Evolutionary conservation across 2,329 filamentous ascomycete species (phyloP), one percentile per base, ranked within the genome.

Genomic region (Penicillium psychrosexuale): DNA sequence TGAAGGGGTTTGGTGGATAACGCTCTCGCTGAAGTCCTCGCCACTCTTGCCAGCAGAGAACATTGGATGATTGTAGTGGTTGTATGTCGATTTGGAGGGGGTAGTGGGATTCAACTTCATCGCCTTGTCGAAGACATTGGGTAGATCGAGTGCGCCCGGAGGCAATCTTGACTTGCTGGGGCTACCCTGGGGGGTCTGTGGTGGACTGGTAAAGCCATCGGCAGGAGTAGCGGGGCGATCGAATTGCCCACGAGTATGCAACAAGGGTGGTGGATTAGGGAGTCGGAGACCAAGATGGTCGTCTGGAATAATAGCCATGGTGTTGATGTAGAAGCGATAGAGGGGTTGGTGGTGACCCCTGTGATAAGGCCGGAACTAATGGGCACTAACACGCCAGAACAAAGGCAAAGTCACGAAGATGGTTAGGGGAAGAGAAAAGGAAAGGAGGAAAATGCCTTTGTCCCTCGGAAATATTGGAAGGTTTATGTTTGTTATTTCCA

Each of bases 51-150:
- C 69, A 6, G 74, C 71, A 3, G 77, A 74, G 40, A 74, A 70
- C 63, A 70, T 70, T 13, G 69, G 72, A 60, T 63, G 75, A 60
- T 70, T 72, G 65, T 66, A 73, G 22, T 63, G 75, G 61, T 71
- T 74, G 61, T 69, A 71, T 22, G 67, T 71, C 13, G 66, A 66
- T 61, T 78, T 79, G 37, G 71, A 72, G 3, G 77, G 76, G 13
- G 77, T 77, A 2, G 72, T 70, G 12, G 77, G 77, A 11, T 70
- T 72, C 34, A 80, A 65, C 56, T 77, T 80, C 75, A 80, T 70
- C 12, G 78, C 77, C 63, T 77, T 78, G 19, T 80, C 78, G 57
- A 80, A 80, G 40, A 77, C 74, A 64, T 77, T 77, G 28, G 77
- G 76, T 43, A 80, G 66, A 36, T 79, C 77, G 61, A 77, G 69